phyloP scores from a whole-genome alignment of 2,329 filamentous ascomycete species.

The Microdochium trichocladiopsis region DNA sequence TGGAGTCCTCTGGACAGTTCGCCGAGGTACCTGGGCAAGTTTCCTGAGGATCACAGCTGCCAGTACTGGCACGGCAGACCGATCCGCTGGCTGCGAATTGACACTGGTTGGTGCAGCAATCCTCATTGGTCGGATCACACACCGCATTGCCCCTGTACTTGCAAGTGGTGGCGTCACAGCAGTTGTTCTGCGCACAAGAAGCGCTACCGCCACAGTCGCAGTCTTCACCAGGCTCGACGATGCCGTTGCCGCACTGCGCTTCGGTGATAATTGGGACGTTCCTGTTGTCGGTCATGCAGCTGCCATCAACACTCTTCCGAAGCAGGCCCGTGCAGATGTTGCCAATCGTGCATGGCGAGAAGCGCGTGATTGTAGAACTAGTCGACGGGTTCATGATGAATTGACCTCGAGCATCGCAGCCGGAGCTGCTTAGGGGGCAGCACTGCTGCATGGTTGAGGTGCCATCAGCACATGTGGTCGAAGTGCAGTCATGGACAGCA shows the following conservation, averaged over 20 bases:
- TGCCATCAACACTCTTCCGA: conserved; percentile 66
- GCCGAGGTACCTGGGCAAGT: conserved; percentile 67
- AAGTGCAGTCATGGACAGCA: conserved; percentile 86
- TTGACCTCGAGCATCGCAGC: conserved; percentile 68
- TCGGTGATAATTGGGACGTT: conserved; percentile 75
- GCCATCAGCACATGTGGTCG: conserved; percentile 56
- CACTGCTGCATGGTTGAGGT: conserved; percentile 52
- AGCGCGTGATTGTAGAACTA: conserved; percentile 61
- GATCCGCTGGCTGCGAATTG: conserved; percentile 59
- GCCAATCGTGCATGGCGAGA: conserved; percentile 84
- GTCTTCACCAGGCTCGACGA: conserved; percentile 89
- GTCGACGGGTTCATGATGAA: conserved; percentile 98
- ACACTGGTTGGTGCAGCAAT: conserved; percentile 66
- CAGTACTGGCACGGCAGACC: conserved; percentile 74
- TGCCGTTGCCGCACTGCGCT: conserved; percentile 90
- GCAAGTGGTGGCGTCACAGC: conserved; percentile 83
- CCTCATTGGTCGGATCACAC: conserved; percentile 76
- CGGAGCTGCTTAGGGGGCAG: conserved; percentile 63
- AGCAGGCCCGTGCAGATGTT: conserved; percentile 88
- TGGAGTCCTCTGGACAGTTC: conserved; percentile 67
- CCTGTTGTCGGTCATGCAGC: conserved; percentile 79
- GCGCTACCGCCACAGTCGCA: conserved; percentile 84
- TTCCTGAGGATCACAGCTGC: conserved; percentile 80
- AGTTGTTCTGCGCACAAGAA: conserved; percentile 67
- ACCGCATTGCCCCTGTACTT: conserved; percentile 69